Evolutionary conservation across 345 rosid genomes (phyloP), one percentile per base, ranked within the genome.

Genomic region (Syzygium aqueum): DNA sequence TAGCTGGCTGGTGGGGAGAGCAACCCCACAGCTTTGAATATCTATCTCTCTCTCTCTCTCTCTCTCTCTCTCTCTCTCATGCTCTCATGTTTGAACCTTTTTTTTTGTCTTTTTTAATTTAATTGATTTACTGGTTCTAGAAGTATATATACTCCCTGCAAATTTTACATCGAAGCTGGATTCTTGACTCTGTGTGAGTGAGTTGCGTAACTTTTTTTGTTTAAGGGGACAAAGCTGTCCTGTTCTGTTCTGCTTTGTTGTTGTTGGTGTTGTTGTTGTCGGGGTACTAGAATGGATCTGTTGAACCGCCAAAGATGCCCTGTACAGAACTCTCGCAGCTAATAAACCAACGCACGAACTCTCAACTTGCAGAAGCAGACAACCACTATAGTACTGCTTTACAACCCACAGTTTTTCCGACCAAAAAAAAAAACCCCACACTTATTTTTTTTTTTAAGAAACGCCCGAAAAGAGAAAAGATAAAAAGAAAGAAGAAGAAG

Each of bases 1-100:
- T 90, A 91, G 93, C 93, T 94, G 93, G 93, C 91, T 88, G 92
- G 94, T 90, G 92, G 93, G 92, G 89, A 91, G 87, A 51, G 82
- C 90, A 87, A 87, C 93, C 92, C 90, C 92, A 91, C 95, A 86
- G 73, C 87, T 86, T 87, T 87, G 86, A 93, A 88, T 89, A 83
- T 90, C 89, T 57, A 50, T 77, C 21, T 87, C 86, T 61, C 84
- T 54, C 16, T 85, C 90, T 87, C 77, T 94, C 87, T 54, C 59
- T 54, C 59, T 89, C 89, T 84, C 53, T 86, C 80, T 63, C 46
- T 43, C 46, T 43, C 46, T 43, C 1, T 43, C 7, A 43, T 43
- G 46, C 46, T 43, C 53, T 86, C 40, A 16, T 37, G 53, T 51
- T 56, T 51, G 27, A 30, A 56, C 53, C 4, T 52, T 14, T 86